These are phyloP conservation scores for Dendrobium nobile DNA, from an alignment of 106 monocot genomes.

Conservation along the genomic window DNA sequence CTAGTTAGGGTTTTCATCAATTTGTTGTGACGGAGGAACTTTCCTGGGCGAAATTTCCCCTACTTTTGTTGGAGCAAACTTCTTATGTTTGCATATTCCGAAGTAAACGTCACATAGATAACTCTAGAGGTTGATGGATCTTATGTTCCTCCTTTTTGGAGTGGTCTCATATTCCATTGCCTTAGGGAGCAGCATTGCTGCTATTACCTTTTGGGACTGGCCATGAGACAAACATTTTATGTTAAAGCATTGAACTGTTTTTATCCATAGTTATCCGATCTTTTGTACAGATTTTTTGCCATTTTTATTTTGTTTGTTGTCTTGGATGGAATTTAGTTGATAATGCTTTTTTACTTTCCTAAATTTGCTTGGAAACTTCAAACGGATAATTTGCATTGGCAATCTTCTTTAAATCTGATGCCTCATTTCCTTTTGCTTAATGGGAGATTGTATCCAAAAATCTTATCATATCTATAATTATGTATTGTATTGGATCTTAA, in stretches of 20 bases:
- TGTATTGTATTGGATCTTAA: no score
- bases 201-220: slow-evolving; percentile 23
- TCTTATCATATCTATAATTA: no score
- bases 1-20: neutral
- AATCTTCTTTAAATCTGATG: no score
- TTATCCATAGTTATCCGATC: neutral
- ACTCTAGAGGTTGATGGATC: slow-evolving; percentile 30
- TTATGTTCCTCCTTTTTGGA: neutral
- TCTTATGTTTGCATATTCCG: slow-evolving; percentile 40
- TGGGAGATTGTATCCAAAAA: no score
- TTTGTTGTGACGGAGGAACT: neutral
- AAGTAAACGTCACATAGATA: slow-evolving; percentile 32
- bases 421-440: no score
- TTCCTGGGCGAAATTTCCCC: slow-evolving; percentile 16
- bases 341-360: neutral
- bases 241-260: neutral
- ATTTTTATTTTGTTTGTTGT: neutral
- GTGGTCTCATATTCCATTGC: slow-evolving; percentile 25
- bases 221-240: slow-evolving; percentile 31
- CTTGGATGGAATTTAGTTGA: neutral
- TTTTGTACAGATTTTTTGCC: neutral
- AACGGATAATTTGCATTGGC: neutral
- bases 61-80: slow-evolving; percentile 26
- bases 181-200: slow-evolving; percentile 20
- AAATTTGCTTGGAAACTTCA: neutral